phyloP scores from a whole-genome alignment of 2,329 filamentous ascomycete genomes.

The Pestalotiopsis sp. region DNA sequence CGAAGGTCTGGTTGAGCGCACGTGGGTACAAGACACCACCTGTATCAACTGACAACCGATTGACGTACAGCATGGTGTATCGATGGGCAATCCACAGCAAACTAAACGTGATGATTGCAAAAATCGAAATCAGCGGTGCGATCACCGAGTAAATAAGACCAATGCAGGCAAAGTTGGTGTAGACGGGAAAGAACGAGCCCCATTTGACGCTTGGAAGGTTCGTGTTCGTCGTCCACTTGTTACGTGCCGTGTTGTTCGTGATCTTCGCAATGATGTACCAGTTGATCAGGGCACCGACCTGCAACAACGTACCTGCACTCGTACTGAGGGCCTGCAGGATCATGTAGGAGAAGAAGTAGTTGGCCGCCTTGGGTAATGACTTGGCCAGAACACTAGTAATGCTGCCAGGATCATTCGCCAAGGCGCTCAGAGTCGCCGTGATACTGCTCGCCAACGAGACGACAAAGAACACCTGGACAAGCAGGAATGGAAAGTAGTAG shows the following conservation, averaged over 20 bases:
- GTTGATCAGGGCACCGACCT: conserved; percentile 75
- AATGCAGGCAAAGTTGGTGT: conserved; percentile 95
- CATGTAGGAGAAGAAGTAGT: conserved; percentile 99
- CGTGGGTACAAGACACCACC: conserved; percentile 89
- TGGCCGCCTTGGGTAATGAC: conserved; percentile 83
- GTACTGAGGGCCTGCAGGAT: conserved; percentile 90
- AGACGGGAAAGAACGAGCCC: conserved; percentile 94
- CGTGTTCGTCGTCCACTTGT: conserved; percentile 87
- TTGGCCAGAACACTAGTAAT: conserved; percentile 73
- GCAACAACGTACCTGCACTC: conserved; percentile 85
- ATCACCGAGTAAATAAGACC: conserved; percentile 87
- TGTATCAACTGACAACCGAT: conserved; percentile 85
- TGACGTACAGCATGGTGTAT: conserved; percentile 97
- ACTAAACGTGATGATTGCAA: conserved; percentile 89
- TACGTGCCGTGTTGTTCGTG: conserved; percentile 77
- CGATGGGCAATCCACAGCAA: conserved; percentile 93
- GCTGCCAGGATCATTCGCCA: conserved; percentile 59
- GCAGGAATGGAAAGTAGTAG: conserved; percentile 93
- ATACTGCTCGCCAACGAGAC: conserved; percentile 80
- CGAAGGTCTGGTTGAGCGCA: conserved; percentile 94
- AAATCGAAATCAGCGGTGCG: conserved; percentile 86
- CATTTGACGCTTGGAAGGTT: conserved; percentile 77
- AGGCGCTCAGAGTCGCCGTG: conserved; percentile 63
- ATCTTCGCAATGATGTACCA: conserved; percentile 84
- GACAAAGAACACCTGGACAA: conserved; percentile 92